Evolutionary conservation across 2,329 filamentous ascomycete genomes (phyloP).

Genomic region (Penicillium sclerotigenum): DNA sequence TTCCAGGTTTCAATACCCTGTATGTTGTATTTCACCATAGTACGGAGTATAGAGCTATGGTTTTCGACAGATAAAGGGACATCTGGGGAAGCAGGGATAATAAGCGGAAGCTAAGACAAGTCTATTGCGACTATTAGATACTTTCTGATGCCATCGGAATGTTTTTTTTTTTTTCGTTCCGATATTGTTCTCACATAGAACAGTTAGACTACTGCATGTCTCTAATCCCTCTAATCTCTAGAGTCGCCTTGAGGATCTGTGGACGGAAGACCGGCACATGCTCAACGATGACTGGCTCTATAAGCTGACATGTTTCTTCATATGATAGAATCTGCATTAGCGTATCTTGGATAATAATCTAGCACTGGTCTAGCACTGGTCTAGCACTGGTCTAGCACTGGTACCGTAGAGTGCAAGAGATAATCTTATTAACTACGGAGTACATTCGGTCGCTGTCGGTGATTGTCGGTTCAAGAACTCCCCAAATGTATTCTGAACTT

Average conservation of each 20-base stretch:
- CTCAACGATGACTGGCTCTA: slow-evolving; percentile 19
- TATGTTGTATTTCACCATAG: too few relatives aligned
- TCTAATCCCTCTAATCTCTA: neutral
- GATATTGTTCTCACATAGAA: neutral
- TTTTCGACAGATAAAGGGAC: too few relatives aligned
- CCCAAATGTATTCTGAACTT: neutral
- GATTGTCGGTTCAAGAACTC: slow-evolving; percentile 13
- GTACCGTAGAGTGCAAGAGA: neutral
- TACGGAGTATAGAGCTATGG: too few relatives aligned
- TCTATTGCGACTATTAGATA: slow-evolving; percentile 3
- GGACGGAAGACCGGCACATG: slow-evolving; percentile 23
- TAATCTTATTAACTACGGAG: neutral
- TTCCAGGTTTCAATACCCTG: too few relatives aligned
- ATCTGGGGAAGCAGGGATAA: neutral
- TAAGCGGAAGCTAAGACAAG: slow-evolving; percentile 5
- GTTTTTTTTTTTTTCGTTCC: neutral
- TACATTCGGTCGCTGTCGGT: slow-evolving; percentile 19
- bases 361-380: slow-evolving; percentile 4
- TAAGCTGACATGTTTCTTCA: neutral
- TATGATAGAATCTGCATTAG: neutral
- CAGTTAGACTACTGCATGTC: neutral
- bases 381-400: neutral
- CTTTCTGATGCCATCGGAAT: neutral
- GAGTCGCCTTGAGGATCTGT: slow-evolving; percentile 12
- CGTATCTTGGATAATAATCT: slow-evolving; percentile 15